These are phyloP conservation scores for Aurifilum marmelostoma DNA, from an alignment of 2,329 filamentous ascomycete genomes.

Conservation along the genomic window DNA sequence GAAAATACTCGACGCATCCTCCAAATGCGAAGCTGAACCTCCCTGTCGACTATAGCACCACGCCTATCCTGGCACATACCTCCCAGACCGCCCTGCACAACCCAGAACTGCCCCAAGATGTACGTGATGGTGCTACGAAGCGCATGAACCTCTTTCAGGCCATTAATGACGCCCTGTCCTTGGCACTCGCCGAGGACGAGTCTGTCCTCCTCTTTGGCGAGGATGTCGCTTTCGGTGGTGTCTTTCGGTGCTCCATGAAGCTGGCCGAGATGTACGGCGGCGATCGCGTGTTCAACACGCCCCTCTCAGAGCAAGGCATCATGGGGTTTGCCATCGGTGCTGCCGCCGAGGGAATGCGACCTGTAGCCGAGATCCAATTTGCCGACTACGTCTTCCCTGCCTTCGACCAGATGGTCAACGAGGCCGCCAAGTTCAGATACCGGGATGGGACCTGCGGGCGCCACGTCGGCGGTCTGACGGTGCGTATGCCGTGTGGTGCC, in stretches of 20 bases:
- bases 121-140: conserved; percentile 72
- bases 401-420: conserved; percentile 78
- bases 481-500: conserved; percentile 87
- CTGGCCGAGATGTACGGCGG: conserved; percentile 69
- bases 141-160: conserved; percentile 94
- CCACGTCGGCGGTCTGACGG: conserved; percentile 76
- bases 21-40: conserved; percentile 74
- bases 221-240: conserved; percentile 86
- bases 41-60: conserved; percentile 84
- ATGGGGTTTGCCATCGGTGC: conserved; percentile 70
- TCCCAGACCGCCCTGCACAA: conserved; percentile 72
- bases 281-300: conserved; percentile 72
- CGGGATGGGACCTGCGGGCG: conserved; percentile 63
- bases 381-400: conserved; percentile 79
- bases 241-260: conserved; percentile 71
- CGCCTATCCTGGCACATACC: conserved; percentile 78
- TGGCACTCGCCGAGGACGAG: conserved; percentile 81
- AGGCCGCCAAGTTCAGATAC: conserved; percentile 79
- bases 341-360: conserved; percentile 68
- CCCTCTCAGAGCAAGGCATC: conserved; percentile 70
- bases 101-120: conserved; percentile 69
- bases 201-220: conserved; percentile 92
- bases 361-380: conserved; percentile 74
- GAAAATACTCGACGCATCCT: conserved; percentile 58
- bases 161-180: conserved; percentile 86